These are phyloP conservation scores for Termitomyces eurrhizus DNA, from an alignment of 768 basidiomycete genomes.

Conservation along the genomic window DNA sequence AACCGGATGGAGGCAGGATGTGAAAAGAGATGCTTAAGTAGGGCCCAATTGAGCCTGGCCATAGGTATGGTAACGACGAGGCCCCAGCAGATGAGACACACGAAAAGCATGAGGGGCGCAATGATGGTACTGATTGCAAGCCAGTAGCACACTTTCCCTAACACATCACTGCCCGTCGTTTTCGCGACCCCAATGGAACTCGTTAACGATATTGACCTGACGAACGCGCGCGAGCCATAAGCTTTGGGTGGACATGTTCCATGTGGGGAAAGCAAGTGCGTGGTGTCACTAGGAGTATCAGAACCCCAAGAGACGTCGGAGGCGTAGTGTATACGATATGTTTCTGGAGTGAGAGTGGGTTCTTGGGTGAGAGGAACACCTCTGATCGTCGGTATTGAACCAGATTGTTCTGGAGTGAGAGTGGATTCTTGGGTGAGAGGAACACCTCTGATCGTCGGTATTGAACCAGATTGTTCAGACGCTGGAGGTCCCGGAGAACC, in stretches of 20 bases:
- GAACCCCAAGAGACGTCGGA: constrained; percentile 42
- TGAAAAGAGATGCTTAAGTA: constrained; percentile 75
- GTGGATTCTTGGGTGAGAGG: constrained; percentile 42
- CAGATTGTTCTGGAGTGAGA: constrained; percentile 31
- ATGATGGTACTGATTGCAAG: constrained; percentile 69
- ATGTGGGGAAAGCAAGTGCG: constrained; percentile 36
- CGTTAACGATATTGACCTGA: constrained; percentile 27
- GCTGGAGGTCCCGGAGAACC: constrained; percentile 23
- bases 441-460: constrained; percentile 23
- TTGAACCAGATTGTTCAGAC: constrained; percentile 15
- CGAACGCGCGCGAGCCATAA: constrained; percentile 59
- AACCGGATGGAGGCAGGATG: constrained; percentile 88
- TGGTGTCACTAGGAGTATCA: constrained; percentile 39
- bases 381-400: constrained; percentile 17
- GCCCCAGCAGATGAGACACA: constrained; percentile 93
- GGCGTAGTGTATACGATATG: constrained; percentile 26
- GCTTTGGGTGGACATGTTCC: constrained; percentile 49
- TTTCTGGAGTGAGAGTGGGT: constrained; percentile 41
- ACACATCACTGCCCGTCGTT: constrained; percentile 38
- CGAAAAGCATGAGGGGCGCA: constrained; percentile 83
- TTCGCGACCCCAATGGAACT: constrained; percentile 29
- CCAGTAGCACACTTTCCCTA: constrained; percentile 85
- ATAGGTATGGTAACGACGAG: constrained; percentile 94
- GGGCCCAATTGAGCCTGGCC: constrained; percentile 96
- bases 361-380: constrained; percentile 37